Percentiles rank a stretch among this genome's conserved stretches.
Conservation (phyloP, 305 asterid species). For the Monarda citriodora region DNA sequence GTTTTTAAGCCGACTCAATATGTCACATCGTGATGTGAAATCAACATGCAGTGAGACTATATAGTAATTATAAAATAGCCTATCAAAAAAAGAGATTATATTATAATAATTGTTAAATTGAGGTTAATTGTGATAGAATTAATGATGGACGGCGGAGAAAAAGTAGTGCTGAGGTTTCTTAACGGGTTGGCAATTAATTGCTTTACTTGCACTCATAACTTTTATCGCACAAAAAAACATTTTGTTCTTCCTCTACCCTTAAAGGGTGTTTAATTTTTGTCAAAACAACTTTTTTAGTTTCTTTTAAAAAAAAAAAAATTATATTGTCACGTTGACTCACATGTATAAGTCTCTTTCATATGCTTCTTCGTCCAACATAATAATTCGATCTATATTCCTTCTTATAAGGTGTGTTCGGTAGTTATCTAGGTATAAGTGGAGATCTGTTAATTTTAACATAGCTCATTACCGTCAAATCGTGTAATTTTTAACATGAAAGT, state of each 20-base stretch:
- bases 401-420: no score
- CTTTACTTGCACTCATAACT: conserved; percentile 38
- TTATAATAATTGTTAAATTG: not conserved
- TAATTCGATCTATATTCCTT: not conserved
- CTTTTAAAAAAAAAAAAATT: no score
- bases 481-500: no score
- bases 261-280: not conserved
- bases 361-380: not conserved
- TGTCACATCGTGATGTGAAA: not conserved
- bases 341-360: conserved; percentile 8
- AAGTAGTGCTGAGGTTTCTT: conserved; percentile 28
- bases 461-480: no score
- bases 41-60: not conserved
- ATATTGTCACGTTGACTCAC: conserved; percentile 17
- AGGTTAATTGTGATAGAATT: conserved; percentile 17
- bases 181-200: conserved; percentile 43
- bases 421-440: no score
- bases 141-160: conserved; percentile 16
- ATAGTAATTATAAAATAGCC: not conserved
- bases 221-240: conserved; percentile 2
- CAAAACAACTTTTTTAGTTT: no score
- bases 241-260: not conserved
- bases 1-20: not conserved
- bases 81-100: no score
- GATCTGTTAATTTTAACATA: no score